Conservation (phyloP, 1,284 basidiomycete species). For the Ceratobasidium theobromae region DNA sequence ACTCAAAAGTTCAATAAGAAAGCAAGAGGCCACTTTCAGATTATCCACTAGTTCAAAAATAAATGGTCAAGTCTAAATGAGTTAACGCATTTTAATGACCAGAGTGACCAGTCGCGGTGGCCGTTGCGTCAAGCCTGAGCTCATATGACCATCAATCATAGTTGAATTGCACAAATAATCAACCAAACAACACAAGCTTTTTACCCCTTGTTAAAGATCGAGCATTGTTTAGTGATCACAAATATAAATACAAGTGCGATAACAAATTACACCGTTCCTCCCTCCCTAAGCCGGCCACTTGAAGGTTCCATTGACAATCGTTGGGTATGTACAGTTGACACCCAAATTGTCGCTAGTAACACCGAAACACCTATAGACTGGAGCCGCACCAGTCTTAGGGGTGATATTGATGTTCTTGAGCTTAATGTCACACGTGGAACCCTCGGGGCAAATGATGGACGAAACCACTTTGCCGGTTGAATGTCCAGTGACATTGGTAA, state of each 20-base stretch:
- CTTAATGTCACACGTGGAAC: conserved; percentile 16
- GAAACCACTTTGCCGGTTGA: conserved; percentile 1
- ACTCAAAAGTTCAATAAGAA: background rate
- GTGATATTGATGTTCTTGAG: conserved; percentile 21
- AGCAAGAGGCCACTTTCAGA: background rate
- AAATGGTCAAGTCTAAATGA: background rate
- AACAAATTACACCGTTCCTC: background rate
- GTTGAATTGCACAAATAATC: no score
- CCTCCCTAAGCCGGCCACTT: conserved; percentile 10
- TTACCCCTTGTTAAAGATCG: no score
- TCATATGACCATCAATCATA: no score
- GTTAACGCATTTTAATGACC: no score
- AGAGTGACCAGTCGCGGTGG: no score
- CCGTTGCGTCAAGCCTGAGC: no score
- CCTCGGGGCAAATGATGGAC: conserved; percentile 19
- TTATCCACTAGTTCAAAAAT: background rate
- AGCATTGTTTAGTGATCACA: background rate
- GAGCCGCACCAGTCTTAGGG: background rate
- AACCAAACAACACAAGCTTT: no score
- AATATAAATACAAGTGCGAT: background rate
- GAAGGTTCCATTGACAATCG: conserved; percentile 9
- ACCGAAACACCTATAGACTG: background rate
- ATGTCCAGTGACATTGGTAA: conserved; percentile 3
- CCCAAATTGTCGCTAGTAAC: conserved; percentile 8
- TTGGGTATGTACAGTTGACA: conserved; percentile 13